Base-by-base conservation (phyloP, 1,284 basidiomycete genomes). In the Moesziomyces aphidis region DNA sequence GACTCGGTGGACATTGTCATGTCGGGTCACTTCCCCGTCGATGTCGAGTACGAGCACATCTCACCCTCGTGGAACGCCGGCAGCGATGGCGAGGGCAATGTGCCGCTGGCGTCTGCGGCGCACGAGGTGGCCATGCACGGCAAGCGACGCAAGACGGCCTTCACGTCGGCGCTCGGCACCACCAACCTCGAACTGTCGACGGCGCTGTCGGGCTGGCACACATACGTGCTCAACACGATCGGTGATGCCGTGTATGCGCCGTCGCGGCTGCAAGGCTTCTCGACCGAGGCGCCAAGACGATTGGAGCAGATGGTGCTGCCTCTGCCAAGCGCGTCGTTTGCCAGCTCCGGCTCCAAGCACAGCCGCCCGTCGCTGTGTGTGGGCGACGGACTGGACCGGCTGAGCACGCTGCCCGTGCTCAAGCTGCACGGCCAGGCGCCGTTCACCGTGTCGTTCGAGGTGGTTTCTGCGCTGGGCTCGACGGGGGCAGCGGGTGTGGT, bases 171-270 rank as follows among this genome's bases (percentile, higher is more conserved):
- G 23, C 92, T 95, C 82, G 87, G 90, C 17, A 89, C 88, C 22
- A 92, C 93, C 9, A 89, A 93, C 39, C 90, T 97, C 82, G 93
- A 95, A 74, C 88, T 98, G 24, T 90, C 90, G 61, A 95, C 93
- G 0, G 89, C 90, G 0, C 89, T 89, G 42, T 88, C 93, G 2
- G 95, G 95, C 4, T 89, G 90, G 60, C 92, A 95, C 82, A 91
- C 89, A 80, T 98, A 98, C 84, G 91, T 93, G 82, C 91, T 99
- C 72, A 90, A 91, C 71, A 91, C 92, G 78, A 89, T 98, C 22
- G 92, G 91, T 10, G 96, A 99, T 83, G 88, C 90, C 0, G 89
- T 92, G n/a, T 98, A 84, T 42, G 28, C 68, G 3, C 55, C 69
- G 7, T 66, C 77, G 19, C 55, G 56, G 85, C 89, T 61, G 90